Conservation (phyloP, 83 land plant genomes). For the Diphasiastrum complanatum region DNA sequence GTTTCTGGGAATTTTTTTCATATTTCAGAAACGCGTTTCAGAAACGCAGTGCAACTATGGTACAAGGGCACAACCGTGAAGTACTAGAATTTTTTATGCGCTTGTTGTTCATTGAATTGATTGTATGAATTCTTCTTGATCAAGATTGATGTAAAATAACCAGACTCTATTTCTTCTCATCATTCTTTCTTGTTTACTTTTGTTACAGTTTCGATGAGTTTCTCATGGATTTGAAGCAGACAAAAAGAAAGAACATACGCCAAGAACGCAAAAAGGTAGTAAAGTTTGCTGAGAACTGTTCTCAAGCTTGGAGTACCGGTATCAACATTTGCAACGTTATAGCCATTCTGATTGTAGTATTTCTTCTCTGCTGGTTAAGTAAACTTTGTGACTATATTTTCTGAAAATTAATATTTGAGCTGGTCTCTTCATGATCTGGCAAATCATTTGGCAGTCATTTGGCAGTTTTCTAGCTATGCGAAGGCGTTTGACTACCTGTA, state of each 20-base stretch:
- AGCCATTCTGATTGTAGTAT: not conserved
- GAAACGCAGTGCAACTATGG: not conserved
- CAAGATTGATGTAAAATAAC: no score
- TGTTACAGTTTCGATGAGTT: slow-evolving; percentile 88
- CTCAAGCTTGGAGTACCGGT: not conserved
- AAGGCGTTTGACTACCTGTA: not conserved
- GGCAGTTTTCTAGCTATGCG: no score
- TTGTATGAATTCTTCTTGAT: no score
- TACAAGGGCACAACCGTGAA: not conserved
- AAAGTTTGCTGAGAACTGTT: not conserved
- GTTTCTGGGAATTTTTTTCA: not conserved
- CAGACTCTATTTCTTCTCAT: not conserved
- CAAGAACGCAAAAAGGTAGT: slow-evolving; percentile 95
- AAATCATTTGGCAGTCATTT: no score
- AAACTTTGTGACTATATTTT: no score
- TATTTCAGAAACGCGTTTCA: no score
- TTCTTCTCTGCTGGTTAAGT: not conserved
- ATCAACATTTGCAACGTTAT: not conserved
- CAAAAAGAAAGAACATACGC: slow-evolving; percentile 85
- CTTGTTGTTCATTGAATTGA: no score
- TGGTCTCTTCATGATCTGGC: no score
- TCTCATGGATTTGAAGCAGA: slow-evolving; percentile 89
- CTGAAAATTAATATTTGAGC: no score
- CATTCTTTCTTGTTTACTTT: slow-evolving; percentile 4
- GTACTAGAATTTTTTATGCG: no score